These are phyloP conservation scores for Solanum piurae DNA, from an alignment of 257 asterid genomes.

Conservation along the genomic window DNA sequence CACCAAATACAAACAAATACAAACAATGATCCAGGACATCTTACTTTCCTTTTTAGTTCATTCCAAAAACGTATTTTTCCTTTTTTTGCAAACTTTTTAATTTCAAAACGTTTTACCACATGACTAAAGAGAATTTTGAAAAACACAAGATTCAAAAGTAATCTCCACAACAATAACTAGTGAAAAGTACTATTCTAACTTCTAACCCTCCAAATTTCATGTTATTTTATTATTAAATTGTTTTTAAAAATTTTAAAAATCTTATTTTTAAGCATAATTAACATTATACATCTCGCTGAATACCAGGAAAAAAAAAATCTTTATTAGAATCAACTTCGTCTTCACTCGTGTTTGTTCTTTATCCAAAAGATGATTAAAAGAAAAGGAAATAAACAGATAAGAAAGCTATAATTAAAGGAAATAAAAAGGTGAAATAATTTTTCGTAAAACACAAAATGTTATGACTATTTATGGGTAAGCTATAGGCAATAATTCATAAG, in stretches of 20 bases:
- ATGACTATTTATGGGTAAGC: not conserved
- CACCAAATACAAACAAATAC: not conserved
- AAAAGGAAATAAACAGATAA: not conserved
- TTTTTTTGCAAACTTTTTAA: not conserved
- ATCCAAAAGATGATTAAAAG: no score
- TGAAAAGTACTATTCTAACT: not conserved
- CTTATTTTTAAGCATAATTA: no score
- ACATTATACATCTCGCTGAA: no score
- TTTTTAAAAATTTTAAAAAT: no score
- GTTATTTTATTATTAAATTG: no score
- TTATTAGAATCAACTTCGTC: not conserved
- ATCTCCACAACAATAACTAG: not conserved
- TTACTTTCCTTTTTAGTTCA: not conserved
- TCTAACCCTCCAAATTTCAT: not conserved
- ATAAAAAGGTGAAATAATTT: not conserved
- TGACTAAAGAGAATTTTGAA: no score
- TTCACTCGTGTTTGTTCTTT: no score
- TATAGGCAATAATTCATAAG: not conserved
- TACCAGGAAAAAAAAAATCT: no score
- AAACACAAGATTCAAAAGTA: no score
- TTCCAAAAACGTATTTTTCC: accelerated
- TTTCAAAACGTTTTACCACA: not conserved
- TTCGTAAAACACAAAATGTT: not conserved
- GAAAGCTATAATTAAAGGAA: not conserved
- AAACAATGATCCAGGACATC: not conserved